A percentile compares a stretch with the other conserved stretches of the same genome.
Evolutionary conservation across 345 rosid genomes (phyloP).

Genomic region (Aegle marmelos): DNA sequence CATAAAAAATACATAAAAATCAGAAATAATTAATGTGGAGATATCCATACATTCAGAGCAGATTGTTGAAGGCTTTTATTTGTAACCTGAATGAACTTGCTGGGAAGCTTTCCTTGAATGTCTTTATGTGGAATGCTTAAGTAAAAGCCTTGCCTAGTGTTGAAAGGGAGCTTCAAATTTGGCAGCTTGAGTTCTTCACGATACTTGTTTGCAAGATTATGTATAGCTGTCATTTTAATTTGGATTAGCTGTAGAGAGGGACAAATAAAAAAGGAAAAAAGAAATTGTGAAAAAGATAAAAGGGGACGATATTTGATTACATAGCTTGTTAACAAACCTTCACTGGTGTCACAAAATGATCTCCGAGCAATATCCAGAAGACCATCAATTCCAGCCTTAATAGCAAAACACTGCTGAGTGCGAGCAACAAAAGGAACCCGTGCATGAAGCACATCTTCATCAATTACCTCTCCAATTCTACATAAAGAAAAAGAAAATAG

Average conservation of each 20-base stretch:
- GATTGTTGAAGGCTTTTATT: constrained; percentile 9
- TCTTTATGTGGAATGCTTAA: constrained; percentile 88
- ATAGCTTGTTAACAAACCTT: constrained; percentile 54
- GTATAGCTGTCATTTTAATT: constrained; percentile 60
- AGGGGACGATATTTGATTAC: neutral
- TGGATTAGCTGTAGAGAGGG: constrained; percentile 7
- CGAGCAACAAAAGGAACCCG: constrained; percentile 94
- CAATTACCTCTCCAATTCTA: constrained; percentile 86
- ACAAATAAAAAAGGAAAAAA: neutral
- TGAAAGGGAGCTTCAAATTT: constrained; percentile 93
- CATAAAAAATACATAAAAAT: constrained; percentile 22
- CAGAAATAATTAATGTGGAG: constrained; percentile 17
- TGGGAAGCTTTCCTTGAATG: constrained; percentile 84
- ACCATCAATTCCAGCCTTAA: constrained; percentile 93
- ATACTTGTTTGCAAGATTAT: constrained; percentile 81
- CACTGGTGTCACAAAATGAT: constrained; percentile 94
- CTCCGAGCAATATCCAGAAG: constrained; percentile 89
- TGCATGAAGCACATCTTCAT: constrained; percentile 96
- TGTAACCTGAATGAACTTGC: constrained; percentile 84
- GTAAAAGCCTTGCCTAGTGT: constrained; percentile 95
- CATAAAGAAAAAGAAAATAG: neutral
- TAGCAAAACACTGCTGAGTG: constrained; percentile 98
- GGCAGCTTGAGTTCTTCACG: constrained; percentile 86
- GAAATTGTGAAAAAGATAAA: neutral
- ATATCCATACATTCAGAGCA: constrained; percentile 6